Percentiles rank a stretch among this genome's conserved stretches.
These are phyloP conservation scores for Tetrapisispora iriomotensis DNA, from an alignment of 805 yeast species.

Conservation along the genomic window DNA sequence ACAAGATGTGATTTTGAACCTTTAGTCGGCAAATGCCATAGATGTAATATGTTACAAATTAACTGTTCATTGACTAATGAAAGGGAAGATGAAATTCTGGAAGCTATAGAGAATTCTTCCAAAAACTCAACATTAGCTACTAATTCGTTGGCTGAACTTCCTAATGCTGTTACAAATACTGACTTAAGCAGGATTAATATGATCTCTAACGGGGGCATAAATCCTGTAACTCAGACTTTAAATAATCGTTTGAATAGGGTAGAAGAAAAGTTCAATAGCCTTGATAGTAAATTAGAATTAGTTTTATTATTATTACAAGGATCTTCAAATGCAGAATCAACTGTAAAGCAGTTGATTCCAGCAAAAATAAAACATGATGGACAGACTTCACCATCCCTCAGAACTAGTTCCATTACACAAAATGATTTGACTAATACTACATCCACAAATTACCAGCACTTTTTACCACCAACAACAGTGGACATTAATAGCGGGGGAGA, in stretches of 20 bases:
- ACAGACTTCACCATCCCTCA: too few species aligned
- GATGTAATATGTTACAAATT: constrained; percentile 40
- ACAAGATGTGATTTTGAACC: constrained; percentile 48
- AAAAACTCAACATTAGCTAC: constrained; percentile 5
- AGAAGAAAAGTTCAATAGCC: constrained; percentile 17
- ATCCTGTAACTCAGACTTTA: background rate
- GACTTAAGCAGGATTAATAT: background rate
- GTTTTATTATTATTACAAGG: constrained; percentile 16
- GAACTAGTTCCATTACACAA: too few species aligned
- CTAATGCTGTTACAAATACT: background rate
- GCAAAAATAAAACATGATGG: background rate
- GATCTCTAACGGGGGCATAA: background rate
- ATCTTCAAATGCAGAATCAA: constrained; percentile 9
- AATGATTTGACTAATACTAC: too few species aligned
- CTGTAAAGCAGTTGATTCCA: constrained; percentile 3
- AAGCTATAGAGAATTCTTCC: constrained; percentile 12
- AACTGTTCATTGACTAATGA: constrained; percentile 38
- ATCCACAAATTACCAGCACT: too few species aligned
- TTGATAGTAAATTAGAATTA: constrained; percentile 17
- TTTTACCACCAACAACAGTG: constrained; percentile 3
- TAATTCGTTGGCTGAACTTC: background rate
- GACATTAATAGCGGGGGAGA: background rate
- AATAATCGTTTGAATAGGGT: constrained; percentile 10
- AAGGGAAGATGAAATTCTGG: constrained; percentile 17
- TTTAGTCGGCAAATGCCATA: constrained; percentile 36